Evolutionary conservation across 257 asterid genomes (phyloP), one percentile per base, ranked within the genome.

Genomic region (Capsicum rhomboideum): DNA sequence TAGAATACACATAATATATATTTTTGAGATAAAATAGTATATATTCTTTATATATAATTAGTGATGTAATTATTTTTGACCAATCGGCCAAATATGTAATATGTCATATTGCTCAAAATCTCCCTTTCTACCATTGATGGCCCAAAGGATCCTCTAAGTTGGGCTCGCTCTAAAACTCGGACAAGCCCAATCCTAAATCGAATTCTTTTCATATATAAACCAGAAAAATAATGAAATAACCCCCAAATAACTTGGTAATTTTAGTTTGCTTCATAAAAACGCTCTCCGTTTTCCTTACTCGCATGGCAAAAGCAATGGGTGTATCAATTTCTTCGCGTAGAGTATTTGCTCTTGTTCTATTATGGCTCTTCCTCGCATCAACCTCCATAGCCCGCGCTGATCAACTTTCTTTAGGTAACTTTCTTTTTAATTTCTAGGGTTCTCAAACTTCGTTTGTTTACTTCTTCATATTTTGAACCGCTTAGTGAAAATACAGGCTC

Each of bases 391-490:
- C 44, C 80, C 81, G 87, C 23, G 84, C 90, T 31, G 84, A 91
- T 23, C 89, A 94, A 28, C 84, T 84, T 53, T 85, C 92, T 56
- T 86, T 92, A 84, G 97, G 98, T 94, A 87, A 85, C 21, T 79
- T 68, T 82, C 78, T 71, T 54, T 13, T 34, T 55, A 28, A 29
- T 53, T 86, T 89, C 82, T 86, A 78, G 87, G 85, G 83, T 86
- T 88, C 81, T 44, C 31, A 55, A 79, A 21, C 6, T 34, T 34
- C 4, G 40, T 34, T 4, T 34, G 40, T 34, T 34, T 34, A 34
- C 40, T 34, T 34, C 40, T 34, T 2, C 6, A 34, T 34, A 34
- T 34, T 34, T 34, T 34, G 40, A 34, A 34, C 0, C 40, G 6
- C 40, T 34, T 34, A 3, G 40, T 34, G 40, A 34, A 34, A 34